Base-by-base conservation (phyloP, 305 asterid genomes). In the Fraxinus albicans region DNA sequence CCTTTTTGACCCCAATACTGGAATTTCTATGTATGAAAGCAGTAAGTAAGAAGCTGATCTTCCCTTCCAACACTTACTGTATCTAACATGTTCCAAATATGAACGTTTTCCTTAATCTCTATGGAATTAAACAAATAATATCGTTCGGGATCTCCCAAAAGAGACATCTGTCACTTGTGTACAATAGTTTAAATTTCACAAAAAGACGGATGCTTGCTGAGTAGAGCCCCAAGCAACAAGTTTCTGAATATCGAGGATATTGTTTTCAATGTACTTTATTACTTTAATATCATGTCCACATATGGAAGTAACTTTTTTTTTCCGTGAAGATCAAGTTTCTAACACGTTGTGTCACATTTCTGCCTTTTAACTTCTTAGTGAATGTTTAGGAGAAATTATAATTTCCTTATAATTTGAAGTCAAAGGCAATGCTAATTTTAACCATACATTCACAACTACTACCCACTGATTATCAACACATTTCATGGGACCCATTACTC, bases 1-100 rank as follows among this genome's bases (percentile, higher is more conserved):
- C 85, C 95, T 94, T 8, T 85, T 92, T 42, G 97, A 94, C 87
- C 93, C 95, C 74, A 94, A 92, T 83, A 89, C 91, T 55, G 94
- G 92, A 82, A 87, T 86, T 89, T 90, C 94, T 73, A 83, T 91
- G 78, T 94, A 90, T 77, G 98, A 92, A 90, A 94, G 97, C 88
- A 83, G 95, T 91, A 88, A 85, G 94, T 84, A 77, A 75, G 85
- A 76, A 6, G 36, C 53, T 8, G 29, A 13, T 42, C 67, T 50
- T 80, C 55, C 21, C 17, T 19, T 77, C 77, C 76, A 72, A 58
- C 53, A 13, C 44, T 47, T 79, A 5, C 65, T 3, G 36, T 27
- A 4, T 33, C 60, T 65, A 47, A 58, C 67, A 44, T 79, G 76
- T 25, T 21, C 25, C 10, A 1, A 35, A 3, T 53, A 2, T 47